These are phyloP conservation scores for Agaricus subrufescens DNA, from an alignment of 768 basidiomycete genomes.

Conservation along the genomic window DNA sequence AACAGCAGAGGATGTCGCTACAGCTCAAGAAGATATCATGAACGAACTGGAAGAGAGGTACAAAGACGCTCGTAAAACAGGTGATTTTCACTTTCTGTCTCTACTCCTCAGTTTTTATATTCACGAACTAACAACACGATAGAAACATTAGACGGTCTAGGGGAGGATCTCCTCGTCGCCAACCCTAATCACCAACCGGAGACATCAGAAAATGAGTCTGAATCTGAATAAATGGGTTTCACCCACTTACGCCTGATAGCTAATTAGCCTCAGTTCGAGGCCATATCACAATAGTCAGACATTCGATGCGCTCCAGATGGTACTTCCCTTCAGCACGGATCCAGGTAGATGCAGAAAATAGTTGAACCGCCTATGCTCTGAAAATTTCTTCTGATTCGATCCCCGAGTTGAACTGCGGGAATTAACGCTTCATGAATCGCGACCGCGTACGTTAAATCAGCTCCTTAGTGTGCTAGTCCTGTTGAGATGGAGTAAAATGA, in stretches of 20 bases:
- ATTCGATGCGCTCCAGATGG: no score
- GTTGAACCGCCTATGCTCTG: no score
- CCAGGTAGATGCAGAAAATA: no score
- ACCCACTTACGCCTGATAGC: neutral
- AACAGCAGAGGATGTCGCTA: slow-evolving; percentile 51
- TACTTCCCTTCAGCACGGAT: no score
- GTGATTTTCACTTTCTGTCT: slow-evolving; percentile 23
- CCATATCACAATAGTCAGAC: no score
- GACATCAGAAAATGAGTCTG: neutral
- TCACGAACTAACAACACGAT: neutral
- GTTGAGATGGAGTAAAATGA: no score
- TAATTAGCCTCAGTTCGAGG: no score
- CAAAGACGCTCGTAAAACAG: slow-evolving; percentile 50
- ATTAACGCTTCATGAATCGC: no score
- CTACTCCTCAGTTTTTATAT: neutral
- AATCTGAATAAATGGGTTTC: neutral
- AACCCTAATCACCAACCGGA: slow-evolving; percentile 58
- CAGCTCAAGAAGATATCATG: slow-evolving; percentile 65
- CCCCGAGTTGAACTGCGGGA: no score
- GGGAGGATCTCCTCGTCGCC: slow-evolving; percentile 59
- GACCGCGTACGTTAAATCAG: no score
- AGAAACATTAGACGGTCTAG: slow-evolving; percentile 21
- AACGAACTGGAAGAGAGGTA: slow-evolving; percentile 63
- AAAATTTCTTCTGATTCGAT: no score
- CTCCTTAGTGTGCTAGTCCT: no score